Base-by-base conservation (phyloP, 345 rosid species). In the Laguncularia racemosa region DNA sequence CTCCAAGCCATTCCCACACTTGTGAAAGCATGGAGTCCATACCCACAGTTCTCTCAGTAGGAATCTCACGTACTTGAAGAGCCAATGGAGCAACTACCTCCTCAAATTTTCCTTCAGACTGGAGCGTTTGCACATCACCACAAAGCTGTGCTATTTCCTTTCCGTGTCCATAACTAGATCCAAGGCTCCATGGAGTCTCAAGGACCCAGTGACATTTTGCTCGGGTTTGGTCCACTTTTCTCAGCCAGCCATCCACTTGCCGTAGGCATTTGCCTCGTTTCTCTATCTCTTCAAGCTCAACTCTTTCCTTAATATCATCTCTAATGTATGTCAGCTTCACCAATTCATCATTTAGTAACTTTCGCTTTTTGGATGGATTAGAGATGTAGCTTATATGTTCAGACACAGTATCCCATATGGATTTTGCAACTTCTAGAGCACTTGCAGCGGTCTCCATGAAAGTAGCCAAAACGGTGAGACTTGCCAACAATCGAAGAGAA, bases 121-220 rank as follows among this genome's bases (percentile, higher is more conserved):
- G 18, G 23, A 28, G 46, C 14, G 33, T 55, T 33, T 14, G 17
- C 21, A 59, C 52, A 13, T 46, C 26, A 8, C 10, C 14, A n/a
- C 16, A 23, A 46, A 48, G 28, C 20, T 16, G n/a, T 7, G 0
- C 38, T 19, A 48, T 28, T 6, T 47, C 13, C 48, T 63, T 69
- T 23, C 73, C 68, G 1, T 63, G 47, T 64, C 53, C 63, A 44
- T 69, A 62, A 28, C 60, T 53, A 28, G 60, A 52, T 56, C 61
- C 16, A 51, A 59, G 53, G 3, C 15, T 51, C 73, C 16, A 13
- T 46, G n/a, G n/a, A n/a, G n/a, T 20, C 16, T 13, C 12, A 20
- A 49, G 50, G 58, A 38, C 14, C 48, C 17, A 13, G 11, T n/a
- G 11, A 58, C 14, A 38, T 58, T 47, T 8, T 9, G 8, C 50